Base-by-base conservation (phyloP, 495 filamentous ascomycete species). In the Hypoxylon subgilvum region DNA sequence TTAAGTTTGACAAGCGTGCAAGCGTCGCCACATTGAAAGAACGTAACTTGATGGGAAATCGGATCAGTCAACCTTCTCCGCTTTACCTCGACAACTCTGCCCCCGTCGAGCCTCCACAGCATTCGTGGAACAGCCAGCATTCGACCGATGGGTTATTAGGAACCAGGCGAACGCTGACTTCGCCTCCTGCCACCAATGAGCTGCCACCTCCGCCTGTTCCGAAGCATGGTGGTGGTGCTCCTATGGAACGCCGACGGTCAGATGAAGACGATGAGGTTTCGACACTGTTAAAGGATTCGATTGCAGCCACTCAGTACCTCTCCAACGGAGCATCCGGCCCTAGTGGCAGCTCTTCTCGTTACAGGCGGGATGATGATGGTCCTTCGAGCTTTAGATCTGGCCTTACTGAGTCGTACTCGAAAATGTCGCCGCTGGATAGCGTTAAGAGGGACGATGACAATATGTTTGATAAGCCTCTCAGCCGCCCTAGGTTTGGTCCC, bases 231-330 rank as follows among this genome's bases (percentile, higher is more conserved):
- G 76, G 77, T 41, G 67, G 75, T n/a, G n/a, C n/a, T 1, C 74
- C 76, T 49, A 56, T 81, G 5, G 76, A 68, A 0, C 72, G 72
- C 13, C 77, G 76, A 38, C 74, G 74, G 39, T 80, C 80, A 6
- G 76, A 80, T 3, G 72, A 81, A 10, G 79, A 88, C 18, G 88
- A 89, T 47, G 88, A 89, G 65, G 88, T 91, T 66, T 84, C 87
- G 6, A 82, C 73, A 44, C 70, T 91, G 18, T 76, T 91, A 1
- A 81, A 76, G 61, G 82, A 88, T 56, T 86, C 86, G 31, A 66
- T 89, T 30, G 76, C 74, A 3, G 82, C 82, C 7, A 81, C 67
- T 22, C 74, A 66, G 19, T 79, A 75, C 46, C 57, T 80, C 42
- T 68, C 63, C 1, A 72, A 61, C 12, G 61, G 48, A 6, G 48